These are phyloP conservation scores for Ormosia semicastrata DNA, from an alignment of 306 rosid species.

Conservation along the genomic window DNA sequence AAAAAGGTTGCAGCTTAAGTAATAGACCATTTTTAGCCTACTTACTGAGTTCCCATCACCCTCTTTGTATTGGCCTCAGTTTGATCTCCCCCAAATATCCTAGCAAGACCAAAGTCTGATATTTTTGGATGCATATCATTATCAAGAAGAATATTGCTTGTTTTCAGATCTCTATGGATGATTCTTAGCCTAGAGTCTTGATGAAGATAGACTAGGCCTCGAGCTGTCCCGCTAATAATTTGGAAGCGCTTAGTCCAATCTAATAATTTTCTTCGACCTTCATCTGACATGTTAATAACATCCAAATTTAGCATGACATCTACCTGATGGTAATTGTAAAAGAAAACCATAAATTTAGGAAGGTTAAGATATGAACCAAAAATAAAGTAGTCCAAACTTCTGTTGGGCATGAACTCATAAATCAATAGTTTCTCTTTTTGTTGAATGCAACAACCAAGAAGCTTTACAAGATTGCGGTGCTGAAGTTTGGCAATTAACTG, in stretches of 20 bases:
- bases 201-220: neutral
- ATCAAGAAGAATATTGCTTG: neutral
- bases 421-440: neutral
- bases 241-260: slow-evolving; percentile 10
- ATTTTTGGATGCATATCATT: slow-evolving; percentile 8
- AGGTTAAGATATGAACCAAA: slow-evolving; percentile 6
- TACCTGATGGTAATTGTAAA: neutral
- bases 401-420: slow-evolving; percentile 23
- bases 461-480: slow-evolving; percentile 27
- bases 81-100: neutral
- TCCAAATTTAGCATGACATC: neutral
- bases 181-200: neutral
- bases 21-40: too few species aligned
- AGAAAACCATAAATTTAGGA: neutral
- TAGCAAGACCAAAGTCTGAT: slow-evolving; percentile 24
- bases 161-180: neutral
- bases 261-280: neutral
- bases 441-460: slow-evolving; percentile 24
- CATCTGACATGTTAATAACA: neutral
- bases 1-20: too few species aligned
- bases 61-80: neutral
- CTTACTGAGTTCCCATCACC: slow-evolving; percentile 11
- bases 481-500: slow-evolving; percentile 15
- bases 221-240: neutral
- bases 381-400: slow-evolving; percentile 25